A percentile compares a stretch with the other conserved stretches of the same genome.
These are phyloP conservation scores for Ochromonas danica DNA, from an alignment of 108 stramenopile species.

Conservation along the genomic window DNA sequence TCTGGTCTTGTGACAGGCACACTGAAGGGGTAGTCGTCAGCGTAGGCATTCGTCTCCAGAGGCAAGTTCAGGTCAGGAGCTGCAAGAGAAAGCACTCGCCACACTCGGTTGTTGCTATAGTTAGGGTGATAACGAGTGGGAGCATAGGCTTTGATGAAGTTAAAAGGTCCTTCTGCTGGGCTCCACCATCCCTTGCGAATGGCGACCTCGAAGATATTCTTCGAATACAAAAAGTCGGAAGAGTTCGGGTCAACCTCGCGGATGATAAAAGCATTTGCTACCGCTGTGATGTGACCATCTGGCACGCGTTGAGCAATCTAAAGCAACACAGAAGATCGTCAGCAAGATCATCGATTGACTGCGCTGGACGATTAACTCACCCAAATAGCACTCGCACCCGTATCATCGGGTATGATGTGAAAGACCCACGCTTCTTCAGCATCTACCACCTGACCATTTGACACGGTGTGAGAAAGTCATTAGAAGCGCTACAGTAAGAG, in stretches of 20 bases:
- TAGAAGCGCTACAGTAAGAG: no score
- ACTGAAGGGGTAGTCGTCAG: slow-evolving; percentile 66
- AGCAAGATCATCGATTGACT: no score
- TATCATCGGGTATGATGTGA: slow-evolving; percentile 74
- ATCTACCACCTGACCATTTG: no score
- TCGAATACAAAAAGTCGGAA: slow-evolving; percentile 64
- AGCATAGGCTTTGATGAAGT: slow-evolving; percentile 2
- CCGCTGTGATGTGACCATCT: slow-evolving; percentile 63
- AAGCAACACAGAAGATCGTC: no score
- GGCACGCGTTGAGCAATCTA: slow-evolving; percentile 74
- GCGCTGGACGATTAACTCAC: no score
- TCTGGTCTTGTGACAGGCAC: slow-evolving; percentile 50
- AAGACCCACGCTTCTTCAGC: slow-evolving; percentile 72
- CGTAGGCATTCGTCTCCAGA: slow-evolving; percentile 54
- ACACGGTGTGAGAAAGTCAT: no score
- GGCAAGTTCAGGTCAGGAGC: slow-evolving; percentile 38
- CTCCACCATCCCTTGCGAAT: neutral
- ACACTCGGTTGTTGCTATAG: slow-evolving; percentile 56
- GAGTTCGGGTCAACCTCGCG: slow-evolving; percentile 60
- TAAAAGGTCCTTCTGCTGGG: neutral
- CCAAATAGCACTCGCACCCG: slow-evolving; percentile 72
- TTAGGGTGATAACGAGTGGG: slow-evolving; percentile 36
- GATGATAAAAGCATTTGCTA: slow-evolving; percentile 73
- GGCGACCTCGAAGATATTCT: slow-evolving; percentile 67
- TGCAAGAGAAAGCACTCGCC: slow-evolving; percentile 46